These are phyloP conservation scores for Paramecium bursaria DNA, from an alignment of 73 alveolate species.

Conservation along the genomic window DNA sequence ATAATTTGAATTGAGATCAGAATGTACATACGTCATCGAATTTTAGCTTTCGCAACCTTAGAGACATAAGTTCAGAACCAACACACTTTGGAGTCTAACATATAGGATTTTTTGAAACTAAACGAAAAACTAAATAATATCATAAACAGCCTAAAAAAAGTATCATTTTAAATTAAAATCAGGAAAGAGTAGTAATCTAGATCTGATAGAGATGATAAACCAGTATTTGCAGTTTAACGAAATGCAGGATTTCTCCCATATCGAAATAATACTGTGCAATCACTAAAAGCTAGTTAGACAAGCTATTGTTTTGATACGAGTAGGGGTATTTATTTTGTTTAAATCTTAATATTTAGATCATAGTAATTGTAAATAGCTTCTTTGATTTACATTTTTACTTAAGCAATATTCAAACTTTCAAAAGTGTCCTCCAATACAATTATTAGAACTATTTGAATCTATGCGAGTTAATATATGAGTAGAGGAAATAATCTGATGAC, in stretches of 20 bases:
- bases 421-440: constrained; percentile 23
- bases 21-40: constrained; percentile 26
- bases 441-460: neutral
- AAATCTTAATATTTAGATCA: neutral
- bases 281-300: constrained; percentile 4
- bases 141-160: constrained; percentile 20
- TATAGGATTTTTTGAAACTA: constrained; percentile 2
- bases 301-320: neutral
- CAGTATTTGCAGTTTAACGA: constrained; percentile 17
- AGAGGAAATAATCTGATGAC: neutral
- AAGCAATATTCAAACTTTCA: constrained; percentile 3
- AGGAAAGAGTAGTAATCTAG: constrained; percentile 54
- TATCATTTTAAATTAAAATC: neutral
- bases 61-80: neutral
- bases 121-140: neutral
- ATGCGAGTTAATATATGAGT: constrained; percentile 6
- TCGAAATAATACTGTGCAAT: constrained; percentile 2
- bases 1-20: constrained; percentile 37
- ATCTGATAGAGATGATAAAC: neutral
- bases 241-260: neutral
- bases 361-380: constrained; percentile 48
- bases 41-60: constrained; percentile 49
- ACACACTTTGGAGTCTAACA: constrained; percentile 9
- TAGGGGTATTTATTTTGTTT: constrained; percentile 45
- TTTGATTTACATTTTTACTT: constrained; percentile 56